A percentile compares a stretch with the other conserved stretches of the same genome.
Conservation (phyloP, 257 asterid species). For the Jasminum sambac region DNA sequence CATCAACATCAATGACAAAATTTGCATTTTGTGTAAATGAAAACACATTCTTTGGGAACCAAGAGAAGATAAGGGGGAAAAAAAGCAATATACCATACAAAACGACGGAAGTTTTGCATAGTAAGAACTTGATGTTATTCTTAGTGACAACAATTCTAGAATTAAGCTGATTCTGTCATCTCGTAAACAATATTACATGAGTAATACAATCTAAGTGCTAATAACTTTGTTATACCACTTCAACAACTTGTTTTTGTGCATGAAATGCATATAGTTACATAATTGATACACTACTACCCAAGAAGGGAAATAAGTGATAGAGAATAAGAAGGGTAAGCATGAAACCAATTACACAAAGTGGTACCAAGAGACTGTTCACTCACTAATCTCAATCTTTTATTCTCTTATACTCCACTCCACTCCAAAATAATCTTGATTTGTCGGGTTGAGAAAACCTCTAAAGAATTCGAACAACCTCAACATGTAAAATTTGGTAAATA, state of each 20-base stretch:
- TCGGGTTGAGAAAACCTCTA: not conserved
- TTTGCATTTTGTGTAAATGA: not conserved
- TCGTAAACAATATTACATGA: not conserved
- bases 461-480: not conserved
- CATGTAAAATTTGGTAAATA: not conserved
- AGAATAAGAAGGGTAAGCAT: not conserved
- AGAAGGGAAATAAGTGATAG: not conserved
- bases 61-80: not conserved
- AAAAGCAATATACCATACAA: not conserved
- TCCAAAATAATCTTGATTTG: not conserved
- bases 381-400: not conserved
- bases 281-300: not conserved
- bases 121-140: not conserved
- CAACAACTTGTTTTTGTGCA: not conserved
- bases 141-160: not conserved
- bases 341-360: not conserved
- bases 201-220: not conserved
- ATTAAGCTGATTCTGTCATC: not conserved
- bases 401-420: not conserved
- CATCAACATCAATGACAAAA: not conserved
- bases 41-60: not conserved
- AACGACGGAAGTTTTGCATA: not conserved
- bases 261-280: not conserved
- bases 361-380: not conserved
- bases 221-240: not conserved